Percentiles rank a stretch among this genome's conserved stretches.
phyloP scores from a whole-genome alignment of 495 filamentous ascomycete species.

The Lentithecium fluviatile region DNA sequence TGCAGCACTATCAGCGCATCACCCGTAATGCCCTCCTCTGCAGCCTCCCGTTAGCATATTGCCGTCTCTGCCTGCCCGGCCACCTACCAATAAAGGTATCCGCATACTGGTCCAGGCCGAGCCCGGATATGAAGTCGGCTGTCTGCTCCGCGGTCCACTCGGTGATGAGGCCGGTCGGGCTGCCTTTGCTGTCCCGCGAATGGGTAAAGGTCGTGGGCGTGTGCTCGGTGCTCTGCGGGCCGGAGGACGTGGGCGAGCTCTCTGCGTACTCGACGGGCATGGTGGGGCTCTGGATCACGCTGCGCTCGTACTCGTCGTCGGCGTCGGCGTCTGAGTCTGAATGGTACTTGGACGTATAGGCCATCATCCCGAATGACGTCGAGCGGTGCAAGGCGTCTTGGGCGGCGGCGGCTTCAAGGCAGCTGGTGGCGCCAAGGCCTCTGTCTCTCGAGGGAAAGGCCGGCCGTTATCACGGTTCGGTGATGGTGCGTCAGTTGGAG shows the following conservation, averaged over 20 bases:
- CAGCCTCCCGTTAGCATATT: background rate
- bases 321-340: conserved; percentile 91
- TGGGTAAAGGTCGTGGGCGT: conserved; percentile 84
- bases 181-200: conserved; percentile 61
- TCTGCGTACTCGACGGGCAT: conserved; percentile 71
- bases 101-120: conserved; percentile 81
- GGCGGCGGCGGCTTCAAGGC: conserved; percentile 4
- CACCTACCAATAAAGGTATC: conserved; percentile 73
- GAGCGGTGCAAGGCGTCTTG: background rate
- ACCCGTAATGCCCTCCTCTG: conserved; percentile 92
- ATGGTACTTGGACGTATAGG: conserved; percentile 59
- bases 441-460: conserved; percentile 22
- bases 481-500: background rate
- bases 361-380: conserved; percentile 40
- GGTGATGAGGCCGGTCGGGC: conserved; percentile 75
- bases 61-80: background rate
- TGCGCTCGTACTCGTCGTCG: conserved; percentile 91
- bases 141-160: conserved; percentile 90
- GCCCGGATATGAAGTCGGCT: conserved; percentile 74
- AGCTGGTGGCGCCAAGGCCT: conserved; percentile 11
- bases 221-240: conserved; percentile 76
- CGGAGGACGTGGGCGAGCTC: conserved; percentile 75
- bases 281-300: conserved; percentile 70
- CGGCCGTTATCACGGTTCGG: conserved; percentile 23
- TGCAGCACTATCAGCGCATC: conserved; percentile 84